Evolutionary conservation across 441 rosid species (phyloP).

Genomic region (Brassica hybrid): DNA sequence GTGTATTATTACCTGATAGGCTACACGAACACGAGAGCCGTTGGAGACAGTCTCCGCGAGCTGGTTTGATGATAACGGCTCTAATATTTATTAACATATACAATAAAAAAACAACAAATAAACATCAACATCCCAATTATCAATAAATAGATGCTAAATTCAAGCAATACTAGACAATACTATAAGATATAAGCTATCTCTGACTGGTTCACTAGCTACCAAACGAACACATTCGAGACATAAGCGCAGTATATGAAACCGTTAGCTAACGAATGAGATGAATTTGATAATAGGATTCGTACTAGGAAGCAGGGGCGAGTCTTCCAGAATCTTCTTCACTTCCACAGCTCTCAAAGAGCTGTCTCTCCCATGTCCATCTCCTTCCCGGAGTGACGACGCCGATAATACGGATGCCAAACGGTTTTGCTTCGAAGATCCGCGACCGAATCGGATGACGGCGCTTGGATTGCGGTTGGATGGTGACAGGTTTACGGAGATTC

Average conservation of each 20-base stretch:
- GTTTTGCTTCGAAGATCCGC: slow-evolving; percentile 33
- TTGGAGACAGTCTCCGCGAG: slow-evolving; percentile 52
- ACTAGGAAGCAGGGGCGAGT: slow-evolving; percentile 68
- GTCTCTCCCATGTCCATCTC: slow-evolving; percentile 29
- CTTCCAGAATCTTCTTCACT: slow-evolving; percentile 46
- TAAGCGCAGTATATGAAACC: background rate
- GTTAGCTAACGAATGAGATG: background rate
- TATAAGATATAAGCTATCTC: background rate
- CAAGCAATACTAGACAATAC: background rate
- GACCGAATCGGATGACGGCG: slow-evolving; percentile 4
- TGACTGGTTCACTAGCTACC: background rate
- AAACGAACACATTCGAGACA: background rate
- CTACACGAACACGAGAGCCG: slow-evolving; percentile 87
- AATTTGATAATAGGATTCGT: slow-evolving; percentile 23
- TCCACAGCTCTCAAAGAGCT: slow-evolving; percentile 45
- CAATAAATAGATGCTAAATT: background rate
- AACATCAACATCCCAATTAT: background rate
- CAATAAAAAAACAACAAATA: background rate
- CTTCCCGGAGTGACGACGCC: slow-evolving; percentile 46
- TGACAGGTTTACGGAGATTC: slow-evolving; percentile 32
- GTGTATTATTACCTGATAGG: slow-evolving; percentile 75
- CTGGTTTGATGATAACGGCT: slow-evolving; percentile 75
- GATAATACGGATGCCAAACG: slow-evolving; percentile 21
- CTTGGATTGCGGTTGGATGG: slow-evolving; percentile 36
- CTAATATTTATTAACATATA: slow-evolving; percentile 42